These are phyloP conservation scores for Candida vartiovaarae DNA, from an alignment of 805 yeast genomes.

Conservation along the genomic window DNA sequence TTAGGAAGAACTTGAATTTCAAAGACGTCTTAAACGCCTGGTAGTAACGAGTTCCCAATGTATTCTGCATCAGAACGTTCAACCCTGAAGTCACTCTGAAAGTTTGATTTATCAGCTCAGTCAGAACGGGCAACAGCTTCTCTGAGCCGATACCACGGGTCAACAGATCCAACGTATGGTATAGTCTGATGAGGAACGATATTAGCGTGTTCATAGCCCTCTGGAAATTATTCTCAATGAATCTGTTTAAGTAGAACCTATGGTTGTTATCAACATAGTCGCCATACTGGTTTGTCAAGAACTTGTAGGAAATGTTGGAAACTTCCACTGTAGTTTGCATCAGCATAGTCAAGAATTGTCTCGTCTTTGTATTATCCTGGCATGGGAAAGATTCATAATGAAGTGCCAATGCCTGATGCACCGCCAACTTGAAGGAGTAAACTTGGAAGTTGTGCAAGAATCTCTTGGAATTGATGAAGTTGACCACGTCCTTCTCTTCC, in stretches of 20 bases:
- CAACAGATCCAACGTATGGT: conserved; percentile 17
- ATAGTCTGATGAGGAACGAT: conserved; percentile 12
- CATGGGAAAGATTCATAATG: conserved; percentile 16
- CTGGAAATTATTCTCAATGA: conserved; percentile 14
- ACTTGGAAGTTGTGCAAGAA: conserved; percentile 14
- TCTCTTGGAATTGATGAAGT: conserved; percentile 11
- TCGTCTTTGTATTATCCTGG: conserved; percentile 9
- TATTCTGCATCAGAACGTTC: conserved; percentile 15
- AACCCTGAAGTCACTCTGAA: conserved; percentile 14
- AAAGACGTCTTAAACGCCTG: conserved; percentile 21
- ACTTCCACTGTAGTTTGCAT: conserved; percentile 8
- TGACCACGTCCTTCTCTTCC: conserved; percentile 3
- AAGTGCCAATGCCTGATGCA: conserved; percentile 14
- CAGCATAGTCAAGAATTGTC: conserved; percentile 4
- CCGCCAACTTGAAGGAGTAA: conserved; percentile 12
- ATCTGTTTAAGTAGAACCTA: conserved; percentile 12
- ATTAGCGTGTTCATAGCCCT: conserved; percentile 13
- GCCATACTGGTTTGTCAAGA: conserved; percentile 8
- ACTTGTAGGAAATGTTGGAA: conserved; percentile 12
- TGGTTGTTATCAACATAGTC: conserved; percentile 13
- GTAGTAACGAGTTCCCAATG: conserved; percentile 18
- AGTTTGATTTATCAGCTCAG: neutral
- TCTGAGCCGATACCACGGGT: conserved; percentile 10
- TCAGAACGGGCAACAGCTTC: neutral
- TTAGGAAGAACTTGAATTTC: conserved; percentile 17